These are phyloP conservation scores for Solanum habrochaites DNA, from an alignment of 257 asterid species.

Conservation along the genomic window DNA sequence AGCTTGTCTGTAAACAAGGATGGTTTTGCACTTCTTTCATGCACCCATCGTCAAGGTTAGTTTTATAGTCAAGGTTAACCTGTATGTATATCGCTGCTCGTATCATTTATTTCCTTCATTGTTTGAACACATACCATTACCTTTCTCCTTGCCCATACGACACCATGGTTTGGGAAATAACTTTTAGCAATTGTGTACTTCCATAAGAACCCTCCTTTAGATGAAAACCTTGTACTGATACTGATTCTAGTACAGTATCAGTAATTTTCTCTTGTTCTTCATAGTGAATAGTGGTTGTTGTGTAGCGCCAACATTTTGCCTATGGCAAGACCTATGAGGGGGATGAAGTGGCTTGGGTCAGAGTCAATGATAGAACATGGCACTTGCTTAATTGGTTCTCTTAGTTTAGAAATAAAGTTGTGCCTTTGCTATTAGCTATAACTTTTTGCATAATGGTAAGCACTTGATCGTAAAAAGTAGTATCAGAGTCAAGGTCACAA, in stretches of 20 bases:
- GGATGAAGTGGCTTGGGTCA: background rate
- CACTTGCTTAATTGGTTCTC: background rate
- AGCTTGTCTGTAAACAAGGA: constrained; percentile 77
- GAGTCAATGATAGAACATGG: background rate
- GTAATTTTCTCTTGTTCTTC: background rate
- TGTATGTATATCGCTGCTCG: background rate
- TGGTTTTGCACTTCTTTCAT: constrained; percentile 74
- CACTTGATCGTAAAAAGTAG: background rate
- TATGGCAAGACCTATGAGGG: background rate
- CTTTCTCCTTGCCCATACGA: background rate
- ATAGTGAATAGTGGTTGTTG: background rate
- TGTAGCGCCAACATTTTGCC: background rate
- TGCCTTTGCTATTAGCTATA: background rate
- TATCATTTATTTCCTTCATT: too few relatives aligned
- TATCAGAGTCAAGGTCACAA: background rate
- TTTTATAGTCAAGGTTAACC: background rate
- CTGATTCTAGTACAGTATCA: background rate
- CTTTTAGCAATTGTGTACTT: background rate
- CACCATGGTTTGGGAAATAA: background rate
- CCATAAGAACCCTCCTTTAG: background rate
- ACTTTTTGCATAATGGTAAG: background rate
- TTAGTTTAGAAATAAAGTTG: background rate
- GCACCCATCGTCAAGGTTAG: constrained; percentile 62
- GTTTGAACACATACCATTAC: background rate
- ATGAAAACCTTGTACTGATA: background rate